A percentile compares a stretch with the other conserved stretches of the same genome.
phyloP scores from a whole-genome alignment of 495 filamentous ascomycete species.

The Penicillium nucicola region DNA sequence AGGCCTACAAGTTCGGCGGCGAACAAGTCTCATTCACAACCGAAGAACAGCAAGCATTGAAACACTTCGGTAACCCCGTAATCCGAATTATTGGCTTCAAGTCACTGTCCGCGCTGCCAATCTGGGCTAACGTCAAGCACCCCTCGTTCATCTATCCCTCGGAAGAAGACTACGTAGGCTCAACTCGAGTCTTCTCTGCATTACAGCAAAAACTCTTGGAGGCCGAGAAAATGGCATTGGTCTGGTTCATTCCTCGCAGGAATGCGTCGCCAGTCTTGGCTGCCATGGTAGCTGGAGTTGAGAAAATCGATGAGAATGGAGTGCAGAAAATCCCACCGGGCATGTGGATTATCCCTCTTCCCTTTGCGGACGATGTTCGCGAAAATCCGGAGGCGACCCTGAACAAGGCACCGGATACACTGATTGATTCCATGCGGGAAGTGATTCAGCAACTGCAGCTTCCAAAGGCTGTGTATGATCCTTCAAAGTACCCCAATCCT shows the following conservation, averaged over 20 bases:
- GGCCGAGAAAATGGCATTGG: slow-evolving; percentile 73
- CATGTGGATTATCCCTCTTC: slow-evolving; percentile 84
- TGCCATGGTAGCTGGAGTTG: slow-evolving; percentile 73
- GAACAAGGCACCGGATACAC: slow-evolving; percentile 57
- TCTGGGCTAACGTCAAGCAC: slow-evolving; percentile 83
- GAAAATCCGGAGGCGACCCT: slow-evolving; percentile 60
- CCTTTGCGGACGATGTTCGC: slow-evolving; percentile 88
- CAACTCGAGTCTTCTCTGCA: slow-evolving; percentile 87
- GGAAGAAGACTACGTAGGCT: slow-evolving; percentile 85
- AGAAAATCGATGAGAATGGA: slow-evolving; percentile 61
- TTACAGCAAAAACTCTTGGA: slow-evolving; percentile 82
- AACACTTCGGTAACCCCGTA: slow-evolving; percentile 73
- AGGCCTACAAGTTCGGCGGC: slow-evolving; percentile 94
- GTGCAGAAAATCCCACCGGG: slow-evolving; percentile 75
- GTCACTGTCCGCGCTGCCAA: slow-evolving; percentile 64
- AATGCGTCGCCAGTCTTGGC: slow-evolving; percentile 76
- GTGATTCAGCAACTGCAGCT: slow-evolving; percentile 86
- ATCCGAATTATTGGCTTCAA: slow-evolving; percentile 97
- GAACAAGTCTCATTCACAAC: slow-evolving; percentile 81
- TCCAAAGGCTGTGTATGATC: slow-evolving; percentile 79
- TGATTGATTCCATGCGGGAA: slow-evolving; percentile 77
- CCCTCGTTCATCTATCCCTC: slow-evolving; percentile 93
- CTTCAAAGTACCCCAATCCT: slow-evolving; percentile 88
- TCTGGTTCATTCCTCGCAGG: slow-evolving; percentile 82
- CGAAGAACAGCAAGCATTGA: slow-evolving; percentile 74